phyloP scores from a whole-genome alignment of 192 early-diverging fungal species.

The Dissophora globulifera region DNA sequence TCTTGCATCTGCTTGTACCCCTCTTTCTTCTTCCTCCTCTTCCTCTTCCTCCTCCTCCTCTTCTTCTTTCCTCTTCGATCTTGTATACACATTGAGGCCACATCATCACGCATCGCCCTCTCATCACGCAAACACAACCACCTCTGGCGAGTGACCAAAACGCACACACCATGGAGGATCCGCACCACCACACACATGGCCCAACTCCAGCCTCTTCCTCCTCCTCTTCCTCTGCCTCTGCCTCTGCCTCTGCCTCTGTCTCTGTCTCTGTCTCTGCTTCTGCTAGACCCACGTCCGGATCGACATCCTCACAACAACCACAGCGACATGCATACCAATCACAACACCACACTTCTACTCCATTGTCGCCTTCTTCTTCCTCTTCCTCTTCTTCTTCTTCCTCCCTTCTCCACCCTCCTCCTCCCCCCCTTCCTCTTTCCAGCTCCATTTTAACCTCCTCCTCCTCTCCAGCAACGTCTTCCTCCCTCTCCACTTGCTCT shows the following conservation, averaged over 20 bases:
- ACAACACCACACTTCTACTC: not conserved
- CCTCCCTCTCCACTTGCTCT: not conserved
- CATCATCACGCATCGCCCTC: no score
- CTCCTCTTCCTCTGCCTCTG: not conserved
- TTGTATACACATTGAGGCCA: no score
- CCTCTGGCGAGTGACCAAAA: no score
- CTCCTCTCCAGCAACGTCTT: not conserved
- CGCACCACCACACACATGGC: not conserved
- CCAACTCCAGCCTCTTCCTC: not conserved
- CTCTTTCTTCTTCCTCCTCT: not conserved
- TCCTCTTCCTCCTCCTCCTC: not conserved
- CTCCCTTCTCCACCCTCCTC: constrained; percentile 1
- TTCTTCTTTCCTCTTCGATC: no score
- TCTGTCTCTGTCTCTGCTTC: not conserved
- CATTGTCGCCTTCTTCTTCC: not conserved
- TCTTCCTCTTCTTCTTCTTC: constrained; percentile 3
- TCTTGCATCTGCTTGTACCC: no score
- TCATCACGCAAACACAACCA: no score
- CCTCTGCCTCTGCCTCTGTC: not conserved
- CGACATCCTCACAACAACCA: not conserved
- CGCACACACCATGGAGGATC: no score
- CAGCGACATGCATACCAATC: not conserved
- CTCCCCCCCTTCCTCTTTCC: not conserved
- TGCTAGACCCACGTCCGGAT: not conserved
- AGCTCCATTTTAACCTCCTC: not conserved